A percentile compares a stretch with the other conserved stretches of the same genome.
Conservation (phyloP, 805 yeast species). For the Candida namnaoensis region DNA sequence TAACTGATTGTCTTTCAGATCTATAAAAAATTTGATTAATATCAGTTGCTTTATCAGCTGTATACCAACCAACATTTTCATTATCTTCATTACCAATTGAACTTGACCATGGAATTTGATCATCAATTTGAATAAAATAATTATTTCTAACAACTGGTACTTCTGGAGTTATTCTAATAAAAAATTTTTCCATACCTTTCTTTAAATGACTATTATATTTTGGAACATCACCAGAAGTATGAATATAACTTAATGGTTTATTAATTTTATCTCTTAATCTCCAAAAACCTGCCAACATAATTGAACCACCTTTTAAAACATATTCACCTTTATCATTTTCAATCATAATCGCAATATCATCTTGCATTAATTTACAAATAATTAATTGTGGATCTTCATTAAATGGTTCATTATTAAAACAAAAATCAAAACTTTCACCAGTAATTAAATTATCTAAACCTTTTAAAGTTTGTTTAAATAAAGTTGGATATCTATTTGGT, state of each 20-base stretch:
- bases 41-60: conserved; percentile 42
- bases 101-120: conserved; percentile 52
- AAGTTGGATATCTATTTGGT: conserved; percentile 48
- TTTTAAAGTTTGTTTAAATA: conserved; percentile 34
- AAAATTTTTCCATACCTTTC: conserved; percentile 59
- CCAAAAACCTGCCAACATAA: conserved; percentile 65
- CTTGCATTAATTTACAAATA: conserved; percentile 51
- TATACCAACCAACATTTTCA: conserved; percentile 54
- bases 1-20: conserved; percentile 56
- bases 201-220: conserved; percentile 50
- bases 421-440: conserved; percentile 32
- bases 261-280: conserved; percentile 51
- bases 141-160: conserved; percentile 61
- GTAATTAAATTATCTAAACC: conserved; percentile 46
- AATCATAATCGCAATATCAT: conserved; percentile 60
- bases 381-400: conserved; percentile 50
- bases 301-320: conserved; percentile 50
- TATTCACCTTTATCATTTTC: conserved; percentile 52
- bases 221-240: conserved; percentile 63
- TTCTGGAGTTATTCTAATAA: conserved; percentile 45
- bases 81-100: conserved; percentile 52
- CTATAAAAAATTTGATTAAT: conserved; percentile 43
- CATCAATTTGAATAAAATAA: conserved; percentile 59
- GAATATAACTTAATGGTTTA: conserved; percentile 47
- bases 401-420: too few relatives aligned